phyloP scores from a whole-genome alignment of 176 grass and related monocot genomes.

The Oryza rufipogon region DNA sequence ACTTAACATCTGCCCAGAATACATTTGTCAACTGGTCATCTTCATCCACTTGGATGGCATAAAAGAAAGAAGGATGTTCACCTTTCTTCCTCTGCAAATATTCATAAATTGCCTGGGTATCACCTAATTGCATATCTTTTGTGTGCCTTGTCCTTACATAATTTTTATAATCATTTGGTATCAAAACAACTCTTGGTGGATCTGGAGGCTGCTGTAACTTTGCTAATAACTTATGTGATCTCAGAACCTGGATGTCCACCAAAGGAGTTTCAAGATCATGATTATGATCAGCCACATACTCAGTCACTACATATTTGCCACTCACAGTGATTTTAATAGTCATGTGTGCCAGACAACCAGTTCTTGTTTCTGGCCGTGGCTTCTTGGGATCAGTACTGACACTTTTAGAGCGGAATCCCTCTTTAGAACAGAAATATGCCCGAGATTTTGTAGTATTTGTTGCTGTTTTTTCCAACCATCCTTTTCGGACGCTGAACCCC shows the following conservation, averaged over 20 bases:
- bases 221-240: slow-evolving; percentile 70
- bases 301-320: slow-evolving; percentile 68
- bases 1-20: slow-evolving; percentile 80
- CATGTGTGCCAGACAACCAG: slow-evolving; percentile 80
- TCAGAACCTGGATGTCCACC: slow-evolving; percentile 79
- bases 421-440: slow-evolving; percentile 81
- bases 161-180: slow-evolving; percentile 81
- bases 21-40: slow-evolving; percentile 74
- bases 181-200: slow-evolving; percentile 61
- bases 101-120: slow-evolving; percentile 68
- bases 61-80: slow-evolving; percentile 83
- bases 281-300: slow-evolving; percentile 81
- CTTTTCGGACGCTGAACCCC: slow-evolving; percentile 84
- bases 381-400: slow-evolving; percentile 63
- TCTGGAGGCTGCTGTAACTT: slow-evolving; percentile 63
- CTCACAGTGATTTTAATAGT: slow-evolving; percentile 77
- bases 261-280: slow-evolving; percentile 70
- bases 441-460: slow-evolving; percentile 64
- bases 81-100: slow-evolving; percentile 86
- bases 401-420: slow-evolving; percentile 70
- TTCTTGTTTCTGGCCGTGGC: slow-evolving; percentile 66
- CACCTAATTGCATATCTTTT: slow-evolving; percentile 59
- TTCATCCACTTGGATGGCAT: slow-evolving; percentile 83
- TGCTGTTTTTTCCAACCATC: slow-evolving; percentile 73
- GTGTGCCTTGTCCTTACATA: slow-evolving; percentile 60